Evolutionary conservation across 2,329 filamentous ascomycete genomes (phyloP), one percentile per base, ranked within the genome.

Genomic region (Onygena corvina): DNA sequence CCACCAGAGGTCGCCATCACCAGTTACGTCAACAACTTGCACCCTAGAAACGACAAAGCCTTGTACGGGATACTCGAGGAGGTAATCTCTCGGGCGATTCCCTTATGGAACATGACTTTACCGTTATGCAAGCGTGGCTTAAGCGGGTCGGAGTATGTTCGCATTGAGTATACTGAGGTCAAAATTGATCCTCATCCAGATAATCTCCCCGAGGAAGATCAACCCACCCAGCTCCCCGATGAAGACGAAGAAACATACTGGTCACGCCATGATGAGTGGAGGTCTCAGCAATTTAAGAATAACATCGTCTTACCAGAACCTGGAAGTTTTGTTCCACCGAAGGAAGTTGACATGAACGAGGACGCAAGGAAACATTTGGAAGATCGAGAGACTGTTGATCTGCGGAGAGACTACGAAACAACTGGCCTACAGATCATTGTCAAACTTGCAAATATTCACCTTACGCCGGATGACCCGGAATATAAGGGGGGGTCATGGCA

Each of bases 361-460:
- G 34, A 48, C 52, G 64, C n/a, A 34, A 54, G 8, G 47, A 59
- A 5, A 51, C 42, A n/a, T 49, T 21, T 64, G 62, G 7, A 30
- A 4, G 6, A n/a, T 9, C 9, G 36, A 12, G 1, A 40, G 11
- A 31, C 51, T 54, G 30, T 61, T 25, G 35, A 60, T 25, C 53
- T 66, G 2, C 47, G 52, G 35, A 38, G 57, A 14, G 48, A 61
- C n/a, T 70, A 63, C 49, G 46, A 55, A 14, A 57, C 65, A 2
- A 57, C 59, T 6, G 71, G 72, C 1, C 57, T 81, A 2, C 79
- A 83, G 56, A 61, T 83, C 40, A 81, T 83, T 40, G 73, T 82
- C 44, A 83, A 82, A 58, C 69, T 83, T 57, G 75, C 76, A 2
- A 75, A 71, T 38, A 78, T 81, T 49, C 69, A 80, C 45, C 67